These are phyloP conservation scores for Lotus japonicus DNA, from an alignment of 306 rosid species.

Conservation along the genomic window DNA sequence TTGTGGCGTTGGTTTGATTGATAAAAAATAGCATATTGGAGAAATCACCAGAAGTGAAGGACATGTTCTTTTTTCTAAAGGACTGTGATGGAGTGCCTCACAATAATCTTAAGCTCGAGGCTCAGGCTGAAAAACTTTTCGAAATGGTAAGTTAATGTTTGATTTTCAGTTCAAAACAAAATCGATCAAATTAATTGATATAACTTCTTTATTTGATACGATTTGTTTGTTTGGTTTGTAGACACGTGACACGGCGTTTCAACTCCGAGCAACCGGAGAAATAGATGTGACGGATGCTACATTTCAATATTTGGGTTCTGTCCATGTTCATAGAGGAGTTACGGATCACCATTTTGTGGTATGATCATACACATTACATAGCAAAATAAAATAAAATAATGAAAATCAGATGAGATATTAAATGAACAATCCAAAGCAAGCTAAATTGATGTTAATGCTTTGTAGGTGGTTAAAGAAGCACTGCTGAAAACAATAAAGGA, in stretches of 20 bases:
- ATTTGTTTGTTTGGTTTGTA: background rate
- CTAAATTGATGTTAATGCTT: no score
- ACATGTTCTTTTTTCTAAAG: conserved; percentile 16
- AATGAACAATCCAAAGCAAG: no score
- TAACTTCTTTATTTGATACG: no score
- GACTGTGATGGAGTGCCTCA: conserved; percentile 1
- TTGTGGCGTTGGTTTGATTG: background rate
- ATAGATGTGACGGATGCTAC: background rate
- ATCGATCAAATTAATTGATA: no score
- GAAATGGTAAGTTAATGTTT: conserved; percentile 5
- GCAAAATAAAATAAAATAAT: no score
- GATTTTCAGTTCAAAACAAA: no score
- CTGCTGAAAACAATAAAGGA: conserved; percentile 15
- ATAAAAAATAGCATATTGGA: conserved; percentile 13
- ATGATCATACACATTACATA: background rate
- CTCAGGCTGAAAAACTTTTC: conserved; percentile 17
- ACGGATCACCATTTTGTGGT: conserved; percentile 13
- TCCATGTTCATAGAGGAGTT: conserved; percentile 1
- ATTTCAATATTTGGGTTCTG: background rate
- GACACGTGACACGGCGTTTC: conserved; percentile 7
- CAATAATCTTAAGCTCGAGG: conserved; percentile 5
- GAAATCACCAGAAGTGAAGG: conserved; percentile 11
- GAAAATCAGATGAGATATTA: no score
- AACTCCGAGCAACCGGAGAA: background rate
- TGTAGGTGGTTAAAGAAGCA: conserved; percentile 29